Base-by-base conservation (phyloP, 768 basidiomycete genomes). In the Mycena chlorophos region DNA sequence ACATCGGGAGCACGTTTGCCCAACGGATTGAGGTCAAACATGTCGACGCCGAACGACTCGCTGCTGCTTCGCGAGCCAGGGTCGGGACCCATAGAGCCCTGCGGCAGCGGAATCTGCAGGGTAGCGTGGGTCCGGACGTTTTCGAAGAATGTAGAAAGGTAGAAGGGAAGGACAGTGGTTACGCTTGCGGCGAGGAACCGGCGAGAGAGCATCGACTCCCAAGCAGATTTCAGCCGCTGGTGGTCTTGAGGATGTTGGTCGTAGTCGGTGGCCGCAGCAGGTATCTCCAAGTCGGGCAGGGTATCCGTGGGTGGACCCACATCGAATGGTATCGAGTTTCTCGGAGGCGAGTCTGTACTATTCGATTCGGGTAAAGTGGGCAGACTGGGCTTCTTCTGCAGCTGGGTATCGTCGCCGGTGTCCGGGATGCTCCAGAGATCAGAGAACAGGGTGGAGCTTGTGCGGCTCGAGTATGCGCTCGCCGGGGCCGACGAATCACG, bases 121-220 rank as follows among this genome's bases (percentile, higher is more conserved):
- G 60, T 28, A 25, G 56, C 56, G n/a, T 80, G 75, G 2, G 76
- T 71, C 60, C 77, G 76, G 43, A 86, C 75, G 45, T 83, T 78
- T 8, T 66, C 64, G 60, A 89, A 89, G 50, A 76, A 78, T 17
- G 77, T 70, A 1, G 79, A 80, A 31, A 90, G 73, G 62, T 89
- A 86, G 58, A 89, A 86, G 0, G 86, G 86, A 48, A 89, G 75
- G 49, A 88, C 75, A 17, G 83, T 78, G 56, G 83, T 71, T 5
- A 84, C 65, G 19, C 79, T 79, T 6, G 79, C 67, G 0, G 81
- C 71, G 29, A 89, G 71, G 63, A 87, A 87, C 17, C 82, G 75
- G 22, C 69, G 73, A 40, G 77, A 66, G 26, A 89, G 76, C 86
- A 89, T 87, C 37, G 78, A 76, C 51, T 84, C 81, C 86, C 88